Evolutionary conservation across 768 basidiomycete genomes (phyloP), one percentile per base, ranked within the genome.

Genomic region (Suillus plorans): DNA sequence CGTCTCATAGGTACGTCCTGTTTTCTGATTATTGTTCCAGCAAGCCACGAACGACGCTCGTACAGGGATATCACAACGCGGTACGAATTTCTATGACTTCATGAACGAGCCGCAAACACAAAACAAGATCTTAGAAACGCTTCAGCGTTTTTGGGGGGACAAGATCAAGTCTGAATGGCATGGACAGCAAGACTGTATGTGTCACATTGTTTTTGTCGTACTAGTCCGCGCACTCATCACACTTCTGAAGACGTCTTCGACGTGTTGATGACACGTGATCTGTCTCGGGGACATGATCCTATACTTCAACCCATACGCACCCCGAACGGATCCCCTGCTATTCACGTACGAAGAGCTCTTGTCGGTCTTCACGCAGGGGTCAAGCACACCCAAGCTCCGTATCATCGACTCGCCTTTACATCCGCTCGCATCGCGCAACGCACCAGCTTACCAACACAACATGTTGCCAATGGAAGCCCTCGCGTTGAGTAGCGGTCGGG

Each of bases 381-480:
- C 41, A 31, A 64, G 60, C 20, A 63, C 64, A 59, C 80, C 87
- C 0, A 77, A 79, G 63, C 74, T 91, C 39, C 83, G 85, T 49
- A 86, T 90, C 45, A 89, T 97, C 62, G 88, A 94, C 71, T 93
- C 91, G 0, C 82, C 81, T 2, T 75, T 83, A 7, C 94, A 96
- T 74, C 92, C 92, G 0, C 82, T 82, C 1, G 89, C 87, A 0
- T 79, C 78, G 18, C 80, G 83, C 39, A 92, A 88, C 66, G 86
- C 88, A 2, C 96, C 96, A 2, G 78, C 83, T 1, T 80, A 92
- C 72, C 90, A 90, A 68, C 92, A 92, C 74, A 97, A 95, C 70
- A 96, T 95, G 89, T 82, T 96, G 39, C 97, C 97, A 10, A 83
- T 94, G 57, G 96, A 99, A 70, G 92, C 91, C 4, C 77, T 97